phyloP scores from a whole-genome alignment of 129 eudicot species.

The Flaveria trinervia region DNA sequence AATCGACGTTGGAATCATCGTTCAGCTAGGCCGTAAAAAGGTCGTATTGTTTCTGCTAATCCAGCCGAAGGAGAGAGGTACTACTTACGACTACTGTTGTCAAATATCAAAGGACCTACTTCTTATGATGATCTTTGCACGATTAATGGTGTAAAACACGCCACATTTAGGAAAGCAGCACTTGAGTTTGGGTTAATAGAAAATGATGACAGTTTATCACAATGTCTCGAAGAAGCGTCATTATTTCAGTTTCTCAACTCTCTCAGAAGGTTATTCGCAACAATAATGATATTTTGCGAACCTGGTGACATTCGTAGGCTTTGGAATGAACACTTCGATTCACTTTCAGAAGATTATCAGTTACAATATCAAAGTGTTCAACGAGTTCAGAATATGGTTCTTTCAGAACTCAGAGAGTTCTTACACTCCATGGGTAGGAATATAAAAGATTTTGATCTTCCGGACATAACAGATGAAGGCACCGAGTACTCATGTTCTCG shows the following conservation, averaged over 20 bases:
- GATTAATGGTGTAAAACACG: too few species aligned
- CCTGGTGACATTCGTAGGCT: constrained; percentile 4
- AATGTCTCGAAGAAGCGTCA: constrained; percentile 22
- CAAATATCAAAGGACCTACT: too few species aligned
- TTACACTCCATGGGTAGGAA: neutral
- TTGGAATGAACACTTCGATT: neutral
- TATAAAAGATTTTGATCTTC: neutral
- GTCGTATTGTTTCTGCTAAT: too few species aligned
- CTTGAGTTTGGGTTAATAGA: constrained; percentile 17
- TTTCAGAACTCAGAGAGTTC: neutral
- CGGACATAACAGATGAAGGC: neutral
- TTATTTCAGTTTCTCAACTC: constrained; percentile 10
- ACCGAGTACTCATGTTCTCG: neutral
- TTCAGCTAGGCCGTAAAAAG: neutral
- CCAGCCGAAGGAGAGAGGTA: too few species aligned
- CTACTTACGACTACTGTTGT: too few species aligned
- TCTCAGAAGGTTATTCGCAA: neutral
- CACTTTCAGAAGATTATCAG: too few species aligned
- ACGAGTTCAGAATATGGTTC: neutral
- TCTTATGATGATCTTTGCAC: too few species aligned
- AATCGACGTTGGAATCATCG: neutral
- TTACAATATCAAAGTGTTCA: too few species aligned
- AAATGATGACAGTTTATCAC: neutral
- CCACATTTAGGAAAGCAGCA: constrained; percentile 11
- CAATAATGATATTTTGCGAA: constrained; percentile 6